A percentile compares a stretch with the other conserved stretches of the same genome.
These are phyloP conservation scores for Termitomyces sp. DNA, from an alignment of 768 basidiomycete genomes.

Conservation along the genomic window DNA sequence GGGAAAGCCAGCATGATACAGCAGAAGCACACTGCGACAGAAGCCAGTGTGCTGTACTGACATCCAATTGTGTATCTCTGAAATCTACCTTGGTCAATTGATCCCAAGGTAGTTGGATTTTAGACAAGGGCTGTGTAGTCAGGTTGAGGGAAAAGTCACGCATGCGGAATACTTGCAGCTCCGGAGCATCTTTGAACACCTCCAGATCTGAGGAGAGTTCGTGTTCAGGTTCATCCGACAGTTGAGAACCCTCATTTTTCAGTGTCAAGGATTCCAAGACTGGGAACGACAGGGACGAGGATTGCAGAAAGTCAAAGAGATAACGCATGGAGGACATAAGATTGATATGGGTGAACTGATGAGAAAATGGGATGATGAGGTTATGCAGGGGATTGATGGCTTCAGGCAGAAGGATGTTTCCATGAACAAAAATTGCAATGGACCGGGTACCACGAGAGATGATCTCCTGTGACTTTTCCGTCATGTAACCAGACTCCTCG, in stretches of 20 bases:
- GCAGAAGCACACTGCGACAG: not conserved
- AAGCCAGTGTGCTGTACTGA: not conserved
- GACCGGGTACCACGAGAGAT: conserved; percentile 1
- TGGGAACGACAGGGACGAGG: not conserved
- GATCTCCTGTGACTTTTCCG: not conserved
- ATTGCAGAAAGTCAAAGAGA: not conserved
- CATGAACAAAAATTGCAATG: not conserved
- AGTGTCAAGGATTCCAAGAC: not conserved
- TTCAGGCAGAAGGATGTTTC: not conserved
- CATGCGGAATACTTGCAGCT: not conserved
- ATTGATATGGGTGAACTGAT: not conserved
- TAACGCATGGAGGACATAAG: not conserved
- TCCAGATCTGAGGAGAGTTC: not conserved
- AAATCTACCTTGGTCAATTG: not conserved
- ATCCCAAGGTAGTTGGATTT: not conserved
- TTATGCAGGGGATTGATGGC: not conserved
- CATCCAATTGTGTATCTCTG: not conserved
- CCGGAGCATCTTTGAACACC: not conserved
- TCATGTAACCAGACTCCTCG: not conserved
- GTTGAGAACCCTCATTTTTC: no score
- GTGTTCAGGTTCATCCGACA: not conserved
- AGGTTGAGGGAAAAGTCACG: not conserved
- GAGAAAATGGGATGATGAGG: not conserved
- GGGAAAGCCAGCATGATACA: not conserved
- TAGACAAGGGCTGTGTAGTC: not conserved